These are phyloP conservation scores for Inonotus hispidus DNA, from an alignment of 1,284 basidiomycete species.

Conservation along the genomic window DNA sequence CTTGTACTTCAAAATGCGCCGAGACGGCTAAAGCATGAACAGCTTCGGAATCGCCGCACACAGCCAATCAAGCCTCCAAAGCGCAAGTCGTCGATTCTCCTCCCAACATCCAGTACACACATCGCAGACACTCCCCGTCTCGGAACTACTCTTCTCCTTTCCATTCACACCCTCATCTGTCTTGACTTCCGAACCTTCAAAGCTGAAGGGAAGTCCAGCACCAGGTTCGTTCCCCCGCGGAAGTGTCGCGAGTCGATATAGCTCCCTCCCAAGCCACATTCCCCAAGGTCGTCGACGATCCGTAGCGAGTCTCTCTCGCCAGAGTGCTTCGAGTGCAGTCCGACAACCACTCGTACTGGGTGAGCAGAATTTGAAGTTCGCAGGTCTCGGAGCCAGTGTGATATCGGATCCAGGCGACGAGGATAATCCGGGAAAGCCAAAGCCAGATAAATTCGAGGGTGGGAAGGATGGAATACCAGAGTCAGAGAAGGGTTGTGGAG, in stretches of 20 bases:
- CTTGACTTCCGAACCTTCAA: not conserved
- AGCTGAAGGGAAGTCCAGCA: not conserved
- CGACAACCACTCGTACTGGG: conserved; percentile 5
- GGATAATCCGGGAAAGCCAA: not conserved
- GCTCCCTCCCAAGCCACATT: conserved; percentile 27
- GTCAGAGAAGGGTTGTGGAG: not conserved
- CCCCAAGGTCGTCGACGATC: conserved; percentile 21
- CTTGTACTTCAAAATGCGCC: not conserved
- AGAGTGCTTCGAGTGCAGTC: conserved; percentile 20
- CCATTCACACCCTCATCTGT: not conserved
- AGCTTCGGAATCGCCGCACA: conserved; percentile 13
- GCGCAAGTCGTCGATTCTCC: conserved; percentile 13
- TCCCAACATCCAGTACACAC: conserved; percentile 15
- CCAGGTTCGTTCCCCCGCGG: not conserved
- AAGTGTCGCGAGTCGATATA: conserved; percentile 21
- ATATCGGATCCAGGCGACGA: not conserved
- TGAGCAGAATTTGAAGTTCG: conserved; percentile 10
- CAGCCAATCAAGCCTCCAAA: conserved; percentile 16
- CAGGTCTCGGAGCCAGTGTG: not conserved
- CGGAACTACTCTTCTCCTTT: not conserved
- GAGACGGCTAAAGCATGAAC: conserved; percentile 4
- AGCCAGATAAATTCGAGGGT: not conserved
- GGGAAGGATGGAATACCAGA: not conserved
- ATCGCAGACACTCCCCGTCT: not conserved
- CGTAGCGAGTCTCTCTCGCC: conserved; percentile 21